phyloP scores from a whole-genome alignment of 257 asterid species.

The Cordia subcordata region DNA sequence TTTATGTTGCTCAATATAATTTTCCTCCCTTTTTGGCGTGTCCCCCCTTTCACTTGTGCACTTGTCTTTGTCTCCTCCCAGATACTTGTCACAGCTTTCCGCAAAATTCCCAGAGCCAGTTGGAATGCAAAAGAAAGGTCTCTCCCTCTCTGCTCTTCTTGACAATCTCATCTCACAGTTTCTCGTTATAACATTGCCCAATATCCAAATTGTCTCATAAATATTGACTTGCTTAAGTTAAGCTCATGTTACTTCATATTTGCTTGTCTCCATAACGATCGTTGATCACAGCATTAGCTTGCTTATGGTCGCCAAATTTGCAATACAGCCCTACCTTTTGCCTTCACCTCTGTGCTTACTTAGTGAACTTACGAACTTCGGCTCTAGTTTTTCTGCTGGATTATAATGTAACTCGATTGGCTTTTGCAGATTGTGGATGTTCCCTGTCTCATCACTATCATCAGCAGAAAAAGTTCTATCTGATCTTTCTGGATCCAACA shows the following conservation, averaged over 20 bases:
- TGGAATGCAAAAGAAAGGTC: conserved; percentile 93
- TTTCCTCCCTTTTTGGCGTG: conserved; percentile 4
- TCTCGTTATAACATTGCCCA: no score
- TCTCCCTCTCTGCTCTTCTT: conserved; percentile 12
- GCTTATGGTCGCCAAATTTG: neutral
- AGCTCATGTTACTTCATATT: no score
- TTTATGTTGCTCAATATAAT: conserved; percentile 15
- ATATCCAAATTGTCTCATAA: no score
- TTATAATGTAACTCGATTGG: neutral
- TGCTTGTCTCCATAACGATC: no score
- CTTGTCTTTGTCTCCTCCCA: conserved; percentile 27
- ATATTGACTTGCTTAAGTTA: no score
- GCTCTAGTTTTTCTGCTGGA: neutral
- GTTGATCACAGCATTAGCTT: neutral
- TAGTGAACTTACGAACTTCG: neutral
- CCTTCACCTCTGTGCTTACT: neutral
- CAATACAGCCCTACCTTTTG: neutral
- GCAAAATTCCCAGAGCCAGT: conserved; percentile 58
- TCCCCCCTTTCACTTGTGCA: no score
- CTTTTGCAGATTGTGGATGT: conserved; percentile 80
- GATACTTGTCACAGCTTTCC: conserved; percentile 67
- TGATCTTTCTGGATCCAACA: conserved; percentile 42
- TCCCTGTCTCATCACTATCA: conserved; percentile 67
- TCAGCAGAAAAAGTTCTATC: conserved; percentile 61
- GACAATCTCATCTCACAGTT: no score